A percentile compares a stretch with the other conserved stretches of the same genome.
Evolutionary conservation across 1,284 basidiomycete genomes (phyloP).

Genomic region (Ustilago loliicola): DNA sequence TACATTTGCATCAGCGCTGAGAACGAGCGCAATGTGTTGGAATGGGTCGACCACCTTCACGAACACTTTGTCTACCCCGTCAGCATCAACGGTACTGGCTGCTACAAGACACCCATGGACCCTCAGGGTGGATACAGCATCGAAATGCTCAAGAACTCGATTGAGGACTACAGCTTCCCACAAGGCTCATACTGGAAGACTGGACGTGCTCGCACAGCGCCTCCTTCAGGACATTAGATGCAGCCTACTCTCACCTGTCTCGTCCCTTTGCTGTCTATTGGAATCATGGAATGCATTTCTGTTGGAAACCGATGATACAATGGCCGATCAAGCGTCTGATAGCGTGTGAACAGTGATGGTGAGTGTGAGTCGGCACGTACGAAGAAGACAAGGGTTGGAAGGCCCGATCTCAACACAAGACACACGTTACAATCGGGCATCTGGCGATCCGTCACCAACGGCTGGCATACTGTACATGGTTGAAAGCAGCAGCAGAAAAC

Average conservation of each 20-base stretch:
- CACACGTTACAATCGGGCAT: too few species aligned
- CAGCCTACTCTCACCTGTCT: background rate
- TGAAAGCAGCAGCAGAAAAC: background rate
- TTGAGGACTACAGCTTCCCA: slow-evolving; percentile 71
- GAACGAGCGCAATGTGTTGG: slow-evolving; percentile 93
- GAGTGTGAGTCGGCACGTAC: background rate
- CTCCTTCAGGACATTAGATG: slow-evolving; percentile 44
- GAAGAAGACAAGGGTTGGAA: background rate
- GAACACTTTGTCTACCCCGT: slow-evolving; percentile 91
- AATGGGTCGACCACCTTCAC: slow-evolving; percentile 82
- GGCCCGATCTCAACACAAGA: background rate
- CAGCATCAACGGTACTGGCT: slow-evolving; percentile 85
- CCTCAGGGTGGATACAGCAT: slow-evolving; percentile 72
- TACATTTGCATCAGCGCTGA: slow-evolving; percentile 90
- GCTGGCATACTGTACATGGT: background rate
- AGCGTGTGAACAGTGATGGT: background rate
- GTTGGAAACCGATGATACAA: background rate
- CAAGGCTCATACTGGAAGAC: slow-evolving; percentile 72
- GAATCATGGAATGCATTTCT: slow-evolving; percentile 4
- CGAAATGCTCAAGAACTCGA: slow-evolving; percentile 72
- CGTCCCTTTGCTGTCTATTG: background rate
- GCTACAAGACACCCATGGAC: slow-evolving; percentile 83
- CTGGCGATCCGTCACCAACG: too few species aligned
- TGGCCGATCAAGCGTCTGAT: background rate
- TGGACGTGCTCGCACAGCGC: slow-evolving; percentile 41